phyloP scores from a whole-genome alignment of 208 protist genomes.

The Crithidia bombi region DNA sequence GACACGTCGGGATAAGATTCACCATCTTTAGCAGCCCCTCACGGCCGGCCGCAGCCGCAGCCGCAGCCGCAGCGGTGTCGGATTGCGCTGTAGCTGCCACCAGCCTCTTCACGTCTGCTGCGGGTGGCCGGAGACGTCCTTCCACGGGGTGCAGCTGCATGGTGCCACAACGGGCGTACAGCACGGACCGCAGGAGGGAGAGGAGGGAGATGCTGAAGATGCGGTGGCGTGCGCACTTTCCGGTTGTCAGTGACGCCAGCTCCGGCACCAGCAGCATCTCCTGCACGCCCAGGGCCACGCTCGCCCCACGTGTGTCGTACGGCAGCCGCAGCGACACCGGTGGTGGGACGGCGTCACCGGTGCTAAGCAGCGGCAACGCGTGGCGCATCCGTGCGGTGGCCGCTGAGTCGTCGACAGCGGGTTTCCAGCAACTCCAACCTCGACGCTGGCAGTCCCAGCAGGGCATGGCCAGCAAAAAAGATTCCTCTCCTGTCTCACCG shows the following conservation, averaged over 20 bases:
- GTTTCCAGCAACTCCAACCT: conserved; percentile 65
- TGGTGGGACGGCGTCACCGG: conserved; percentile 39
- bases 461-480: conserved; percentile 69
- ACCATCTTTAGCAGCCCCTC: conserved; percentile 27
- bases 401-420: background rate
- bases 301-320: conserved; percentile 55
- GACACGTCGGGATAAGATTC: conserved; percentile 34
- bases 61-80: conserved; percentile 24
- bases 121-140: background rate
- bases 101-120: background rate
- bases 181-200: conserved; percentile 44
- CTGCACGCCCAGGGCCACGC: conserved; percentile 57
- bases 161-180: conserved; percentile 40
- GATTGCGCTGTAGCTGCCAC: conserved; percentile 18
- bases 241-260: background rate
- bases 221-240: conserved; percentile 10
- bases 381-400: conserved; percentile 17
- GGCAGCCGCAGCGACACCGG: conserved; percentile 72
- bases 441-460: conserved; percentile 46
- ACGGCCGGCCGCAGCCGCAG: conserved; percentile 15
- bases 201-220: conserved; percentile 36
- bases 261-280: conserved; percentile 70
- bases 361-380: conserved; percentile 49
- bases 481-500: conserved; percentile 28
- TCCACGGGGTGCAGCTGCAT: conserved; percentile 22